Base-by-base conservation (phyloP, 495 filamentous ascomycete genomes). In the Rhypophila decipiens region DNA sequence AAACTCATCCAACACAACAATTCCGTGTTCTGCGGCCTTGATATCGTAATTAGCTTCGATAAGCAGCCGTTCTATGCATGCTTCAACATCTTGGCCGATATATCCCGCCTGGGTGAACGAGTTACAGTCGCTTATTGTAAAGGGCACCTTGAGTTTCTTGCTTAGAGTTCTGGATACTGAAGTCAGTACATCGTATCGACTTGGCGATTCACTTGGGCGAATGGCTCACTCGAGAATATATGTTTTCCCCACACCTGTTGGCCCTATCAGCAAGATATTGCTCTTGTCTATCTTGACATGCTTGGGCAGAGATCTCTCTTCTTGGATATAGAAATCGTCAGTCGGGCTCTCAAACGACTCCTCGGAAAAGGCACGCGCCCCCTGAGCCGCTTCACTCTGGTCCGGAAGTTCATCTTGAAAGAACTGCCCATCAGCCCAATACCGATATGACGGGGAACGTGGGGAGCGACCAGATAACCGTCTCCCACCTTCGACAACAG, bases 21-120 rank as follows among this genome's bases (percentile, higher is more conserved):
- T 97, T 9, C 93, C 93, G 24, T 84, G 79, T 61, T 98, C 93
- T 24, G 88, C 85, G 36, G 84, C 82, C 44, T 83, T 80, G 17
- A 93, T 80, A 55, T 95, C 86, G 70, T 95, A 95, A 64, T 94
- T 87, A 17, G 90, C 84, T 41, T 94, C 90, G 48, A 89, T 85
- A 8, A 98, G 71, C 24, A 98, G 75, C 21, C 91, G 79, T 55
- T 95, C 87, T 17, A 98, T 87, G 56, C 90, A 95, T 1, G 87
- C 81, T 57, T 98, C 93, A 37, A 86, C 90, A 59, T 98, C 93
- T 60, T 96, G 90, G 46, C 93, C 93, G 47, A 98, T 95, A 59
- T 98, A 98, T 12, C 93, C 93, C 5, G 93, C 90, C 71, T 96
- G 90, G 2, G 93, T 98, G 52, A 98, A 91, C 3, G 93, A 85